Evolutionary conservation across 73 alveolate genomes (phyloP).

Genomic region (Stentor coeruleus): DNA sequence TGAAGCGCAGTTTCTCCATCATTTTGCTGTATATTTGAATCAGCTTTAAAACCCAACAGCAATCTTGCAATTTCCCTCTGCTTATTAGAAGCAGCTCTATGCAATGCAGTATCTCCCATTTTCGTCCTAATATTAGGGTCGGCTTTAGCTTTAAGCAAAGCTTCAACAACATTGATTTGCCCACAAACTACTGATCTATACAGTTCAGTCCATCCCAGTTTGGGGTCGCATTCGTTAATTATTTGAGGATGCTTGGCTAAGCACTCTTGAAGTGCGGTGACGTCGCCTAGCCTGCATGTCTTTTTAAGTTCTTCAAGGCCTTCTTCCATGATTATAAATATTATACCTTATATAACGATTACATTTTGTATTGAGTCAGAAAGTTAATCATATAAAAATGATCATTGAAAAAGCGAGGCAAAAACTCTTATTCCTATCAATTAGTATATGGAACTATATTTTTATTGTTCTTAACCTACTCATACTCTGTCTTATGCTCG

Average conservation of each 20-base stretch:
- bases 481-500: not conserved
- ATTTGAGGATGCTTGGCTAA: not conserved
- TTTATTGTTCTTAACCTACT: not conserved
- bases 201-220: constrained; percentile 60
- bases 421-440: too few species aligned
- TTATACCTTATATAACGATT: too few species aligned
- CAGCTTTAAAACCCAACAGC: constrained; percentile 45
- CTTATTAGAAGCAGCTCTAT: constrained; percentile 49
- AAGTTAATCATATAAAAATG: too few species aligned
- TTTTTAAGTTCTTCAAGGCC: not conserved
- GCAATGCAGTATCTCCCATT: constrained; percentile 56
- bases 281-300: constrained; percentile 3
- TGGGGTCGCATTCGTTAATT: not conserved
- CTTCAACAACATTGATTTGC: constrained; percentile 64
- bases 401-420: too few species aligned
- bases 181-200: constrained; percentile 70
- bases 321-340: not conserved
- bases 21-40: constrained; percentile 49
- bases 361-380: too few species aligned
- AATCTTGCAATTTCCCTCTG: constrained; percentile 49
- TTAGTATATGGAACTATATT: too few species aligned
- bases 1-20: constrained; percentile 74
- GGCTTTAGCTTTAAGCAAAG: constrained; percentile 61
- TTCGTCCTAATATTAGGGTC: constrained; percentile 56
- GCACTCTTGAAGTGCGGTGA: not conserved